Base-by-base conservation (phyloP, 1,284 basidiomycete genomes). In the Stereum hirsutum region DNA sequence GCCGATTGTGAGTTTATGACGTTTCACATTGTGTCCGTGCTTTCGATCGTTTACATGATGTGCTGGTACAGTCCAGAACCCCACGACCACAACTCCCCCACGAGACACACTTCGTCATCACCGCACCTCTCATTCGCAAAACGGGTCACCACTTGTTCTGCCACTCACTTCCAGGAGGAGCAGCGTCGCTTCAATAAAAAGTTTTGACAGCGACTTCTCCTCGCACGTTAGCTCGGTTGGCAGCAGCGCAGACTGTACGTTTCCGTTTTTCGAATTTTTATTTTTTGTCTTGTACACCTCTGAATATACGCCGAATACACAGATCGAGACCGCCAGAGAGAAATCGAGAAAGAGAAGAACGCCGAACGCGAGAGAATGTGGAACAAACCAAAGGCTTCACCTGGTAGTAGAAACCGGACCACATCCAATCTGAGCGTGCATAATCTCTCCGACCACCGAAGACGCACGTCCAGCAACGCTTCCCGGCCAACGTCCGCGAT, bases 301-400 rank as follows among this genome's bases (percentile, higher is more conserved):
- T 42, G 40, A 10, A 17, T n/a, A n/a, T n/a, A n/a, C n/a, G n/a
- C n/a, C n/a, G n/a, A n/a, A n/a, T n/a, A n/a, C n/a, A n/a, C 42
- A 75, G 73, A 72, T 56, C 63, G 56, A 37, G 73, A 73, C 43
- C 64, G 63, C 31, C 60, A 66, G 35, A 60, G 58, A 39, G 67
- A 68, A 34, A 46, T 60, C n/a, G 65, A 68, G 35, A 51, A 54
- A 38, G 72, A 75, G 35, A 65, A 56, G 42, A 61, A 62, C 21
- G 51, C 58, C 25, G 69, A 75, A 36, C 62, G 66, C 25, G 77
- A 78, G 53, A 64, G 68, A 19, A 66, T 68, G 41, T 78, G 76
- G 78, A 80, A 80, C 50, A 74, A 66, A 47, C 68, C 66, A 8
- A n/a, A 54, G n/a, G n/a, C n/a, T n/a, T 51, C 19, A 57, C 33